Evolutionary conservation across 164 flowering plant species (phyloP).

Genomic region (Vitis labrusca): DNA sequence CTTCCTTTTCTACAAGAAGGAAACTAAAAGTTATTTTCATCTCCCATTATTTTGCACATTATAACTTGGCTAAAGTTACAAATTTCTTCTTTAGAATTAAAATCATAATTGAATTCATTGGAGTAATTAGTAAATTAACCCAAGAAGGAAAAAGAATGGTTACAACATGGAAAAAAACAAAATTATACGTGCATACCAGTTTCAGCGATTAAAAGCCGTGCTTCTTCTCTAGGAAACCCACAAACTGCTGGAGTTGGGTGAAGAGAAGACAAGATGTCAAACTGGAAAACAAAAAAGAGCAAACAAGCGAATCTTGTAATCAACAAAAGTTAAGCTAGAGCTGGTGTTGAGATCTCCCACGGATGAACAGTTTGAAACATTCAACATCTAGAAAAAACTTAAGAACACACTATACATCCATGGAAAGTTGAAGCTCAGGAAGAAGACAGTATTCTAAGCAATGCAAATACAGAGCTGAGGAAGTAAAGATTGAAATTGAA

Average conservation of each 20-base stretch:
- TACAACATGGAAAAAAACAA: neutral
- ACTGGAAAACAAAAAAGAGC: constrained; percentile 46
- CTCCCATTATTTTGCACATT: neutral
- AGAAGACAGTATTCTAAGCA: neutral
- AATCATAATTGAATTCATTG: neutral
- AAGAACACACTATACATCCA: neutral
- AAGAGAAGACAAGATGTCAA: constrained; percentile 74
- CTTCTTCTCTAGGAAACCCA: constrained; percentile 91
- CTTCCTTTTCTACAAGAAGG: neutral
- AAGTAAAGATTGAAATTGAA: neutral
- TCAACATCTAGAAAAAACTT: too few species aligned
- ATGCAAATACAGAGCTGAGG: neutral
- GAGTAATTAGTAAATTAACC: neutral
- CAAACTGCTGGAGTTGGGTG: constrained; percentile 99
- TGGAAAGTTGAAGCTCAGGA: neutral
- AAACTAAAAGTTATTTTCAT: neutral
- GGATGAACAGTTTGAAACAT: neutral
- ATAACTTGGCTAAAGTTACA: neutral
- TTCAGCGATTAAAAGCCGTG: constrained; percentile 72
- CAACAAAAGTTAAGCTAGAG: neutral
- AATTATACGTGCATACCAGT: constrained; percentile 47
- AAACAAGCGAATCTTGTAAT: constrained; percentile 3
- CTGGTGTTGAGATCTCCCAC: neutral
- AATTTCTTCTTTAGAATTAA: neutral
- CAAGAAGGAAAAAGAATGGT: neutral